Evolutionary conservation across 345 rosid genomes (phyloP).

Genomic region (Boechera stricta): DNA sequence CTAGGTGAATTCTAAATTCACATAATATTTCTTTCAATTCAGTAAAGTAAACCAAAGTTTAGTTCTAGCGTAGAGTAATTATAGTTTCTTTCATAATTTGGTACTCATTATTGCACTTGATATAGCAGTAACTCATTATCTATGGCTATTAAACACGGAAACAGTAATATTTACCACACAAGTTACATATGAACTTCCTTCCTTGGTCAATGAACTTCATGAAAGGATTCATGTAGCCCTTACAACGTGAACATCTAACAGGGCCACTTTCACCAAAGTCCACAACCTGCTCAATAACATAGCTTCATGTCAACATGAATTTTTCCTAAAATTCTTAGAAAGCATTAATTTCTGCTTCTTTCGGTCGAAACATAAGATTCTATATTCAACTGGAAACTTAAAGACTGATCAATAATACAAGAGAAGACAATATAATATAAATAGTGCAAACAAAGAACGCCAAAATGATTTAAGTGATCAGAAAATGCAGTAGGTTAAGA

Average conservation of each 20-base stretch:
- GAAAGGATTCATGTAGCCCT: conserved; percentile 90
- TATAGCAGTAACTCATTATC: conserved; percentile 18
- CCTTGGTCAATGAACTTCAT: conserved; percentile 94
- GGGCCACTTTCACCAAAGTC: conserved; percentile 97
- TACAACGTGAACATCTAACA: conserved; percentile 90
- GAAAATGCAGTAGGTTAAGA: conserved; percentile 27
- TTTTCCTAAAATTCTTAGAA: neutral
- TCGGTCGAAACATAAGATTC: neutral
- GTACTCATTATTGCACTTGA: conserved; percentile 13
- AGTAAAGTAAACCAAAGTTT: neutral
- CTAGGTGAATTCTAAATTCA: conserved; percentile 14
- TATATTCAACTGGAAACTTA: conserved; percentile 4
- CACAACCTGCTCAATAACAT: conserved; percentile 59
- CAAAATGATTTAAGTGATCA: conserved; percentile 16
- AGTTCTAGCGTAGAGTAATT: conserved; percentile 14
- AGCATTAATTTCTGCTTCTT: neutral
- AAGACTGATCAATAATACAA: neutral
- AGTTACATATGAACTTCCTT: conserved; percentile 79
- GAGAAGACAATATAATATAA: conserved; percentile 16
- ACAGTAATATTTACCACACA: conserved; percentile 57
- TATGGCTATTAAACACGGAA: conserved; percentile 12
- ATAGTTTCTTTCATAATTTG: conserved; percentile 23
- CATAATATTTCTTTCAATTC: conserved; percentile 15
- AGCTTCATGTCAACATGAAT: conserved; percentile 12
- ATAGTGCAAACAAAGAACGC: conserved; percentile 11